Evolutionary conservation across 345 rosid genomes (phyloP), one percentile per base, ranked within the genome.

Genomic region (Lepidium didymum): DNA sequence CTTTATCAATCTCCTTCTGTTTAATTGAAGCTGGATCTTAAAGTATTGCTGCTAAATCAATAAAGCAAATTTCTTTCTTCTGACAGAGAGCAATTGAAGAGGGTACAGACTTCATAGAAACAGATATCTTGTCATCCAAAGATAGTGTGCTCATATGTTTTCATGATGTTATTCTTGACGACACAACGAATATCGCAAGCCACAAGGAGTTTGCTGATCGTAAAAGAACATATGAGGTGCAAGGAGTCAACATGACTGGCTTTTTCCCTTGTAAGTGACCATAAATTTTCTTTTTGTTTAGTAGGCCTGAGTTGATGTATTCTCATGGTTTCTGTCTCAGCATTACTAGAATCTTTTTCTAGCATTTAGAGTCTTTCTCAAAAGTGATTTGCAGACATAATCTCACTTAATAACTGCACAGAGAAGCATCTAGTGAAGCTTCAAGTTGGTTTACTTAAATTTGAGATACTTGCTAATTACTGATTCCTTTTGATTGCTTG

Each of bases 51-150:
- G 45, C 8, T 49, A 8, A 56, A 47, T 11, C 5, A 31, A 12
- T 49, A 8, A 46, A 47, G 14, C 5, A 31, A 12, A 8, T 9
- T 1, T 13, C 2, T 57, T 0, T 27, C 35, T 71, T 60, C 59
- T 83, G 73, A 61, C 72, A 89, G 99, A 94, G 85, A 81, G 99
- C 97, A 50, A 89, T 94, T 64, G 92, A 89, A 77, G 99, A 94
- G 60, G 99, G 97, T 47, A 69, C 99, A 70, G 97, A 91, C 76
- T 94, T 91, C 73, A 94, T 91, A 55, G 99, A 94, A 82, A 81
- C 92, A 19, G 97, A 94, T 80, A 86, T 91, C 47, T 70, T 89
- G 21, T 73, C 97, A 66, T 79, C 96, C 56, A 94, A 87, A 81
- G 99, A 91, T 75, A 95, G 97, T 64, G 76, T 71, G 36, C 97